Evolutionary conservation across 768 basidiomycete species (phyloP).

Genomic region (Kwoniella botswanensis): DNA sequence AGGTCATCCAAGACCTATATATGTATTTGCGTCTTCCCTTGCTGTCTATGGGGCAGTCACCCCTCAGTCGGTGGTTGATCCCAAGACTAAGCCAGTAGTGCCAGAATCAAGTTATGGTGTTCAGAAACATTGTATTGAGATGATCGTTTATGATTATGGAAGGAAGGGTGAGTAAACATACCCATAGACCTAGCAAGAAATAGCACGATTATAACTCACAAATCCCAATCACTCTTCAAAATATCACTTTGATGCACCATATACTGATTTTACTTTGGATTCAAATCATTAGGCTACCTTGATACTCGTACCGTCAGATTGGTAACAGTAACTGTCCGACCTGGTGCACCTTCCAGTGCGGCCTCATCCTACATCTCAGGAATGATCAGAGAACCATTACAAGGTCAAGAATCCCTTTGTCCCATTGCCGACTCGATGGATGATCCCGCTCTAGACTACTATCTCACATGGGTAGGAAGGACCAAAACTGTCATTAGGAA

Average conservation of each 20-base stretch:
- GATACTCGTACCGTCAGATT: constrained; percentile 56
- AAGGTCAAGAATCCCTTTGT: constrained; percentile 46
- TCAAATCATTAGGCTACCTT: constrained; percentile 42
- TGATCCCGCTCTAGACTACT: constrained; percentile 60
- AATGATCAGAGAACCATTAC: constrained; percentile 58
- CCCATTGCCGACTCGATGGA: constrained; percentile 51
- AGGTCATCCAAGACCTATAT: constrained; percentile 44
- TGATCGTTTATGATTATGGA: constrained; percentile 57
- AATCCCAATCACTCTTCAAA: background rate
- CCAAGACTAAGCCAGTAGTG: constrained; percentile 55
- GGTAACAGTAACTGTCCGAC: constrained; percentile 56
- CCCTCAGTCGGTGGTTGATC: constrained; percentile 51
- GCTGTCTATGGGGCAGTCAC: constrained; percentile 57
- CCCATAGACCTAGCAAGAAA: no score
- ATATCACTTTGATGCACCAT: no score
- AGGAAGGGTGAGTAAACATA: constrained; percentile 46
- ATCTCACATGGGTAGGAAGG: constrained; percentile 64
- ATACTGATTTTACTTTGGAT: no score
- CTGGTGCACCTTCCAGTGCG: constrained; percentile 57
- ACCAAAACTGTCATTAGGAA: constrained; percentile 66
- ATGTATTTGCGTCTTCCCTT: constrained; percentile 55
- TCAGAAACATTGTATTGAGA: constrained; percentile 56
- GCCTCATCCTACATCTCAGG: constrained; percentile 59
- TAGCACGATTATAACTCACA: no score
- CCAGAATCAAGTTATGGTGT: constrained; percentile 57